These are phyloP conservation scores for Puccinia triticina DNA, from an alignment of 1,284 basidiomycete genomes.

Conservation along the genomic window DNA sequence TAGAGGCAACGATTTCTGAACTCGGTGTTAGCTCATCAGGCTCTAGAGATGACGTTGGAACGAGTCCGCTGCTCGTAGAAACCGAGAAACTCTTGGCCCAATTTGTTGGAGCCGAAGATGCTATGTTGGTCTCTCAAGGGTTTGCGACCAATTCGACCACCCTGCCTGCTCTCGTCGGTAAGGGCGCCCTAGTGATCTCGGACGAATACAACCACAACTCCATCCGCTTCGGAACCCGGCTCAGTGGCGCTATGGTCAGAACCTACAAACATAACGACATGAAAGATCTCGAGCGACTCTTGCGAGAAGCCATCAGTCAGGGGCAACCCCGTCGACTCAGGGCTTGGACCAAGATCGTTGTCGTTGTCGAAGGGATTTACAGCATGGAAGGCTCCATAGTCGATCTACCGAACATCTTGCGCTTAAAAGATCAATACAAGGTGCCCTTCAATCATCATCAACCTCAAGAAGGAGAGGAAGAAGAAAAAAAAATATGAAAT, in stretches of 20 bases:
- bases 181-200: conserved; percentile 60
- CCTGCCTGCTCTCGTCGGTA: conserved; percentile 59
- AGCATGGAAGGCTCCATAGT: conserved; percentile 61
- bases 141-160: conserved; percentile 88
- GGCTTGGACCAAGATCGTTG: conserved; percentile 61
- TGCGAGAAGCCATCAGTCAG: conserved; percentile 60
- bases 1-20: conserved; percentile 65
- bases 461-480: not conserved
- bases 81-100: conserved; percentile 84
- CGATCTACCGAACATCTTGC: conserved; percentile 59
- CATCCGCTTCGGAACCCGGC: conserved; percentile 59
- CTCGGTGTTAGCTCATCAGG: conserved; percentile 77
- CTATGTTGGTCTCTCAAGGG: conserved; percentile 91
- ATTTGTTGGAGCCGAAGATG: conserved; percentile 86
- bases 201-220: conserved; percentile 61
- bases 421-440: conserved; percentile 60
- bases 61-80: conserved; percentile 78
- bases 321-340: conserved; percentile 60
- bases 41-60: conserved; percentile 78
- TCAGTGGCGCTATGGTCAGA: conserved; percentile 59
- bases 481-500: not conserved
- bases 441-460: conserved; percentile 11
- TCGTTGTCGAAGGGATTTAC: conserved; percentile 60
- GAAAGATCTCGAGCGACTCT: conserved; percentile 57
- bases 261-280: conserved; percentile 61